Evolutionary conservation across 257 asterid genomes (phyloP).

Genomic region (Fraxinus anomala): DNA sequence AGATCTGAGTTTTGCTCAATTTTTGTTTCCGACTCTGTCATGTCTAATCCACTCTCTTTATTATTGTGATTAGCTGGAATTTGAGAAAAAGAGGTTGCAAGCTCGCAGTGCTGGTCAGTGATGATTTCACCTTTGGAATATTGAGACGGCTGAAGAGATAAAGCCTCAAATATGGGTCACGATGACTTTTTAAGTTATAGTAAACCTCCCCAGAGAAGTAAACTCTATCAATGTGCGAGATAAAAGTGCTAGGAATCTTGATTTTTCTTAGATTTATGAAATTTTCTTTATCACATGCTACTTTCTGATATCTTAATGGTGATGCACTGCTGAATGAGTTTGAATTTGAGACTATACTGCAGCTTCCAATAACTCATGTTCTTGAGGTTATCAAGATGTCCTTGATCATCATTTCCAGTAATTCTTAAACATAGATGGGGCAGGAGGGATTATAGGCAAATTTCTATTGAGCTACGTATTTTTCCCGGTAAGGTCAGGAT

Average conservation of each 20-base stretch:
- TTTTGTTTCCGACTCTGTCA: background rate
- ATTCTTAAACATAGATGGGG: too few species aligned
- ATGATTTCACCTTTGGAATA: constrained; percentile 4
- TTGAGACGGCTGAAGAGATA: background rate
- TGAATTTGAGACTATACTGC: background rate
- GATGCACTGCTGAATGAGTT: background rate
- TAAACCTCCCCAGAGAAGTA: constrained; percentile 1
- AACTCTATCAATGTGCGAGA: background rate
- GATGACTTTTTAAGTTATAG: background rate
- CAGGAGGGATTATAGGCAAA: too few species aligned
- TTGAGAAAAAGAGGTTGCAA: constrained; percentile 65
- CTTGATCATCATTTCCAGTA: too few species aligned
- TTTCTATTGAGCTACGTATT: too few species aligned
- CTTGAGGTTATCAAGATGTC: too few species aligned
- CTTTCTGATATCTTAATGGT: background rate
- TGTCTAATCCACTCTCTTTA: background rate
- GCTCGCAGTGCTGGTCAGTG: constrained; percentile 39
- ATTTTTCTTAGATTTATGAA: constrained; percentile 17
- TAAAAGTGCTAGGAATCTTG: background rate
- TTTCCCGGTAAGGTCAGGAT: too few species aligned
- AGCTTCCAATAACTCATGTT: background rate
- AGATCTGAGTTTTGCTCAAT: background rate
- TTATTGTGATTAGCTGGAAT: constrained; percentile 54
- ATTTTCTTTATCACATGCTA: constrained; percentile 1
- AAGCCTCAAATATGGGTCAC: background rate